Evolutionary conservation across 1,284 basidiomycete genomes (phyloP).

Genomic region (Rhodotorula sp.): DNA sequence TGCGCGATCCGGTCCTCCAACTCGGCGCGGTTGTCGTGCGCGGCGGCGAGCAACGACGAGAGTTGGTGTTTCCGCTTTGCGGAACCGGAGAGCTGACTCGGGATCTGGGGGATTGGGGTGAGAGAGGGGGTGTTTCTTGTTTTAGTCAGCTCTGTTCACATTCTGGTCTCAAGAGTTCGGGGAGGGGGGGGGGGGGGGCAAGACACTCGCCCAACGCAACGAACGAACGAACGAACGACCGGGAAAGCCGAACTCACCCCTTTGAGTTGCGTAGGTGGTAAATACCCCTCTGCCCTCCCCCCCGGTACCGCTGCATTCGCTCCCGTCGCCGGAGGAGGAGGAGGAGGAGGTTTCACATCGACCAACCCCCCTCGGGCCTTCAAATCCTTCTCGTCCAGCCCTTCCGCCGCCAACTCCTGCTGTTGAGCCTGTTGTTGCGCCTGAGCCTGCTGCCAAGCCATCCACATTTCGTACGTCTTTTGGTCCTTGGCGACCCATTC

Average conservation of each 20-base stretch:
- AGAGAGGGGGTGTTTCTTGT: background rate
- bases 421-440: background rate
- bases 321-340: too few relatives aligned
- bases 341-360: conserved; percentile 16
- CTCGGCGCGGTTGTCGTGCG: conserved; percentile 45
- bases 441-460: conserved; percentile 22
- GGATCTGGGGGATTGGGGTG: background rate
- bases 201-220: too few relatives aligned
- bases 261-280: conserved; percentile 20
- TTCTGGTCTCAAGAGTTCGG: too few relatives aligned
- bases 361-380: conserved; percentile 18
- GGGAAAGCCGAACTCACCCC: conserved; percentile 8
- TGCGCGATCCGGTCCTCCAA: conserved; percentile 46
- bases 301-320: too few relatives aligned
- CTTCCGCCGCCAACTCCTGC: conserved; percentile 10
- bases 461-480: conserved; percentile 32
- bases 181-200: too few relatives aligned
- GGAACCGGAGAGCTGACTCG: conserved; percentile 23
- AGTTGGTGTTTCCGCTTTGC: conserved; percentile 43
- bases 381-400: conserved; percentile 27
- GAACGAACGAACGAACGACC: too few relatives aligned
- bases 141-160: background rate
- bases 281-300: conserved; percentile 11
- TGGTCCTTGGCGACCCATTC: conserved; percentile 43
- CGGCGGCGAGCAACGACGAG: conserved; percentile 44